Conservation (phyloP, 2,329 filamentous ascomycete species). For the Emergomyces orientalis region DNA sequence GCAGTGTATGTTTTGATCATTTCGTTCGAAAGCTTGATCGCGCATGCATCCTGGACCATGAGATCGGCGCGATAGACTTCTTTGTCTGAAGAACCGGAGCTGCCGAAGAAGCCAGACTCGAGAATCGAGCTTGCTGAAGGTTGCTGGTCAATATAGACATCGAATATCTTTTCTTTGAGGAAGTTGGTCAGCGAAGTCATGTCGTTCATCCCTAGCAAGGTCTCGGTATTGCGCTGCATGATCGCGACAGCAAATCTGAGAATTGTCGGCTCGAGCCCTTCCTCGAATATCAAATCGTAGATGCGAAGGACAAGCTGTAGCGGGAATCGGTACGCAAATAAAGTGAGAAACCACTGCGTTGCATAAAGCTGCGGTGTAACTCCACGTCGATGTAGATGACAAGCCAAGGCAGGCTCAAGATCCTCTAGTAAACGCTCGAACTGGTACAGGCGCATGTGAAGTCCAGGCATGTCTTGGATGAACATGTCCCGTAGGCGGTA, state of each 20-base stretch:
- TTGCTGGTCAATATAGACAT: conserved; percentile 91
- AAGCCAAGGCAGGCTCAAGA: conserved; percentile 85
- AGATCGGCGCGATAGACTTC: conserved; percentile 93
- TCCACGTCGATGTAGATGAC: conserved; percentile 77
- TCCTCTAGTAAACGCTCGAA: conserved; percentile 94
- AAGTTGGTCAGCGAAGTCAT: conserved; percentile 84
- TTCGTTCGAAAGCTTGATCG: conserved; percentile 73
- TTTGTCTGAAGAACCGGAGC: conserved; percentile 79
- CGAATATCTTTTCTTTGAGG: conserved; percentile 87
- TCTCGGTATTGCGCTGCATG: conserved; percentile 84
- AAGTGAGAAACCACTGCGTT: conserved; percentile 95
- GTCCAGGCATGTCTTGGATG: conserved; percentile 87
- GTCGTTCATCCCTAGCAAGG: conserved; percentile 74
- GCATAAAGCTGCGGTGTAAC: conserved; percentile 91
- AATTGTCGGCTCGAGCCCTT: conserved; percentile 79
- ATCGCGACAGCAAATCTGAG: conserved; percentile 89
- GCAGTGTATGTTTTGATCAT: conserved; percentile 68
- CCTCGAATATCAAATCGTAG: conserved; percentile 88
- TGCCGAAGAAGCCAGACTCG: conserved; percentile 95
- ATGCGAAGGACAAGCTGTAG: conserved; percentile 92
- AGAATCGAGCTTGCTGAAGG: conserved; percentile 88
- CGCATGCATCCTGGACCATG: conserved; percentile 84
- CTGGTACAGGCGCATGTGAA: conserved; percentile 87
- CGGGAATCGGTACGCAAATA: conserved; percentile 98
- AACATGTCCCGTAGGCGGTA: conserved; percentile 91